Percentiles rank a stretch among this genome's conserved stretches.
Evolutionary conservation across 768 basidiomycete genomes (phyloP).

Genomic region (Scleroderma citrinum): DNA sequence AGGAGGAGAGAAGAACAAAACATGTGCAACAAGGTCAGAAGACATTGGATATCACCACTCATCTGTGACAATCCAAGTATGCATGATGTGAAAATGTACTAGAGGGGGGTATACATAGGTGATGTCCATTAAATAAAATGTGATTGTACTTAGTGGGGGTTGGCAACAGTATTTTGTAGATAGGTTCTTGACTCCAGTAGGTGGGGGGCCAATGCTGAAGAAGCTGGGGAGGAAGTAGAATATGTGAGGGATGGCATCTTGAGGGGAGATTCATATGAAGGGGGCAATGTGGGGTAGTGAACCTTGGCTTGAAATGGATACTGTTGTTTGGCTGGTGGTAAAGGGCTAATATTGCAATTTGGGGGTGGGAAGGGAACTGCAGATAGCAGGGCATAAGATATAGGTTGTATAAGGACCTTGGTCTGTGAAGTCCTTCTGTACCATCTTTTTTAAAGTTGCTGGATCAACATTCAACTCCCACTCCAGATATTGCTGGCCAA

Average conservation of each 20-base stretch:
- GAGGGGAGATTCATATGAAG: constrained; percentile 34
- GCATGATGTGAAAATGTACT: not conserved
- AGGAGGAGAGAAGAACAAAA: constrained; percentile 14
- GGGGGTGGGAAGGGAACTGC: constrained; percentile 30
- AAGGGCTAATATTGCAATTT: constrained; percentile 21
- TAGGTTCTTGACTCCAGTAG: constrained; percentile 25
- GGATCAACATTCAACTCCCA: constrained; percentile 84
- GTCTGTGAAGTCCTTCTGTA: constrained; percentile 55
- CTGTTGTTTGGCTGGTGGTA: constrained; percentile 23
- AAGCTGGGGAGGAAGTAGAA: constrained; percentile 51
- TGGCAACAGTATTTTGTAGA: constrained; percentile 2
- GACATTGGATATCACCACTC: not conserved
- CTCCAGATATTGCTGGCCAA: constrained; percentile 79
- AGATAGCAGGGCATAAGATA: constrained; percentile 37
- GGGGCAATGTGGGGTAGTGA: constrained; percentile 1
- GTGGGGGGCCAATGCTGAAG: constrained; percentile 50
- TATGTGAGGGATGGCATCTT: constrained; percentile 52
- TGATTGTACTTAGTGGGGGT: constrained; percentile 5
- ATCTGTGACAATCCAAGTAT: not conserved
- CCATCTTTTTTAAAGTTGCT: constrained; percentile 42
- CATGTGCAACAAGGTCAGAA: constrained; percentile 19
- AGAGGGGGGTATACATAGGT: constrained; percentile 28
- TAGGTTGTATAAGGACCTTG: constrained; percentile 58
- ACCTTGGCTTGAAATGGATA: constrained; percentile 30
- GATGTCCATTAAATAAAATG: constrained; percentile 25